Base-by-base conservation (phyloP, 257 asterid genomes). In the Capsicum rhomboideum region DNA sequence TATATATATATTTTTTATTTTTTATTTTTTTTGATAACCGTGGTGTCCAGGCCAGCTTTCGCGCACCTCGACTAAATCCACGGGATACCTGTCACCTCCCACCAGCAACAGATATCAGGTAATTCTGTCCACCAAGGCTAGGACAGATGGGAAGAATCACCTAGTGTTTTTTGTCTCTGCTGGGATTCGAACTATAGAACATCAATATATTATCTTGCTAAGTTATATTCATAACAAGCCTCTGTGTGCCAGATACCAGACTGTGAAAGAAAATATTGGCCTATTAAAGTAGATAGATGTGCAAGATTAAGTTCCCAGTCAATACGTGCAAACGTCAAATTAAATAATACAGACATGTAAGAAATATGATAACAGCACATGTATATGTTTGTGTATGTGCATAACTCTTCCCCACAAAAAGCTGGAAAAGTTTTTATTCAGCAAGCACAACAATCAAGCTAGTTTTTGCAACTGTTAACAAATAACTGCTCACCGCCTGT, bases 401-500 rank as follows among this genome's bases (percentile, higher is more conserved):
- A 31, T 26, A 49, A 12, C 8, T 50, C 16, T 23, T 71, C 4
- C 46, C 44, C 16, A 49, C 28, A 71, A 71, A 71, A 40, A 40
- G 13, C 54, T 26, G 37, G 81, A 14, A 10, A 20, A 75, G 37
- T 75, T 16, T 16, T 75, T 49, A 75, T 75, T 52, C 81, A 50
- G 81, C 42, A 75, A 75, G 61, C n/a, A 1, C 42, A 75, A 75
- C 5, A 42, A 75, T 75, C 44, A 75, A 75, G 49, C 59, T 75
- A 16, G 61, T 59, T 44, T 80, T 4, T 58, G 59, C 59, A 80
- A 61, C 14, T 37, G 31, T 18, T 82, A 50, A 58, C 42, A 66
- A 82, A 52, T 40, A 46, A 67, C 80, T 82, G 85, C 98, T 91
- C 84, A 97, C 99, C 90, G 99, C 98, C 88, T 95, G 99, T 88